Conservation (phyloP, 306 rosid genomes). For the Trifolium dubium region DNA sequence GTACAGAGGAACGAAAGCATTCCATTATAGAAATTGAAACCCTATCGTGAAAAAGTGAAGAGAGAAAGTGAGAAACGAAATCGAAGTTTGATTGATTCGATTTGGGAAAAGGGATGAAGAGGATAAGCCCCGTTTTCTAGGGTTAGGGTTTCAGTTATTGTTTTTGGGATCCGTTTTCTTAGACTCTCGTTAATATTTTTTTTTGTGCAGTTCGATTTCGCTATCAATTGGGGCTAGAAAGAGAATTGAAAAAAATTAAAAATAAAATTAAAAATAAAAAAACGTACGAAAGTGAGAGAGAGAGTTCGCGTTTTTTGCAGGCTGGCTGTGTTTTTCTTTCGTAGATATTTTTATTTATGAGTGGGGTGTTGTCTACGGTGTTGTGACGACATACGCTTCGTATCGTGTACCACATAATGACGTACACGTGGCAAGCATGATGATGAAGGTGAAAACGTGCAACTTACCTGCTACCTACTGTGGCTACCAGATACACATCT, state of each 20-base stretch:
- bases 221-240: constrained; percentile 49
- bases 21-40: constrained; percentile 68
- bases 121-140: constrained; percentile 67
- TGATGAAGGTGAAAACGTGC: constrained; percentile 24
- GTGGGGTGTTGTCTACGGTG: constrained; percentile 37
- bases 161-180: constrained; percentile 68
- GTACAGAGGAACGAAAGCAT: constrained; percentile 45
- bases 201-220: constrained; percentile 60
- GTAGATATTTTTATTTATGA: constrained; percentile 55
- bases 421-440: constrained; percentile 39
- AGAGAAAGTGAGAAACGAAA: constrained; percentile 37
- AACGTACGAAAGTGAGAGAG: constrained; percentile 4
- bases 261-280: neutral
- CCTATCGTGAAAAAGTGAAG: constrained; percentile 35
- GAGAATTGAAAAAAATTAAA: constrained; percentile 6
- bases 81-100: constrained; percentile 30
- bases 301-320: constrained; percentile 67
- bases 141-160: constrained; percentile 81
- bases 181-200: constrained; percentile 42
- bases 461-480: constrained; percentile 39
- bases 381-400: constrained; percentile 23
- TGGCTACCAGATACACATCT: constrained; percentile 1
- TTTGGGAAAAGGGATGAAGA: constrained; percentile 29
- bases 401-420: neutral
- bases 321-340: constrained; percentile 40